A percentile compares a stretch with the other conserved stretches of the same genome.
Evolutionary conservation across 805 yeast species (phyloP).

Genomic region (Teunomyces tritomae): DNA sequence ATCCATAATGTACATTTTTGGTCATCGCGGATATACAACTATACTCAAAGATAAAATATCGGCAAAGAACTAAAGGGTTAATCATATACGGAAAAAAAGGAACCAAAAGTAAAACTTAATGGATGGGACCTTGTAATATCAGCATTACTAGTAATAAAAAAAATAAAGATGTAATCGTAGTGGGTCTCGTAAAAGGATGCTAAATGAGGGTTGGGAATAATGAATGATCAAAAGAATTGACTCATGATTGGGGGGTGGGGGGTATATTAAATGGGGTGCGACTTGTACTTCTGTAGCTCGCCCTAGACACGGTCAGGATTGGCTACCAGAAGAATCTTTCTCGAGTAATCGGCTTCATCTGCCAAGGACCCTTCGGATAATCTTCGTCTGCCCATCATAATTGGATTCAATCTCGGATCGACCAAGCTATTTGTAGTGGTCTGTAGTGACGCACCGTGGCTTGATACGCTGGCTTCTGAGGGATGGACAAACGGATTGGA

Average conservation of each 20-base stretch:
- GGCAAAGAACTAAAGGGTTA: background rate
- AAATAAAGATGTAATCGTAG: background rate
- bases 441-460: conserved; percentile 11
- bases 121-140: too few species aligned
- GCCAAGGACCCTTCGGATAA: conserved; percentile 84
- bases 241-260: too few species aligned
- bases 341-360: conserved; percentile 77
- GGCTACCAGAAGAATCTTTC: conserved; percentile 81
- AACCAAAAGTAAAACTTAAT: background rate
- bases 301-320: conserved; percentile 64
- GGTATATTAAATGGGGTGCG: conserved; percentile 7
- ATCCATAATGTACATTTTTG: background rate
- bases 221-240: too few species aligned
- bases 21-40: background rate
- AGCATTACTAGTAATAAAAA: background rate
- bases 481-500: conserved; percentile 65
- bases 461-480: conserved; percentile 41
- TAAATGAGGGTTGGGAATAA: too few species aligned
- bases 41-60: background rate
- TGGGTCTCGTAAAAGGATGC: background rate
- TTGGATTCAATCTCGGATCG: conserved; percentile 71
- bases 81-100: background rate
- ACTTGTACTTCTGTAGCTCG: background rate
- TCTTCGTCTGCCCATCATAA: conserved; percentile 79
- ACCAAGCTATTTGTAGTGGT: conserved; percentile 14